phyloP scores from a whole-genome alignment of 208 protist genomes.

The Vickermania spadyakhi region DNA sequence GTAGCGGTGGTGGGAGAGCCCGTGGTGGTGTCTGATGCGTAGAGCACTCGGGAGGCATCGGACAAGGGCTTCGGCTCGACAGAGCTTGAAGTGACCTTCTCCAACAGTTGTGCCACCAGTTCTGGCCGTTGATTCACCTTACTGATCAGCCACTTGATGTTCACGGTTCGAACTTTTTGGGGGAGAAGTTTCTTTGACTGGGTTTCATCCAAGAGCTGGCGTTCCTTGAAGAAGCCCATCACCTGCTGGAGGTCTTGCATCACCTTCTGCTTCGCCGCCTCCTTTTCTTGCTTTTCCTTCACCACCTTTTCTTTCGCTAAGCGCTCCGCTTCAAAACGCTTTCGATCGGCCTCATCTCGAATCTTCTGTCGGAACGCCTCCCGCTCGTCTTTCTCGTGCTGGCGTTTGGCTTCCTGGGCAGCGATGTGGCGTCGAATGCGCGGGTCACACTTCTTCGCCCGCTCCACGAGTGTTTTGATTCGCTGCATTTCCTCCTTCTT shows the following conservation, averaged over 20 bases:
- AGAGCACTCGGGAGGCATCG: conserved; percentile 3
- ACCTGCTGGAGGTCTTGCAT: conserved; percentile 45
- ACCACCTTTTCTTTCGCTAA: conserved; percentile 25
- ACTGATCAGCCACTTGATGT: conserved; percentile 64
- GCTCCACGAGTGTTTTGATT: conserved; percentile 84
- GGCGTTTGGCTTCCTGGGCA: conserved; percentile 63
- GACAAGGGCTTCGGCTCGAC: conserved; percentile 7
- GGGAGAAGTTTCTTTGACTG: conserved; percentile 69
- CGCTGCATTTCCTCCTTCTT: conserved; percentile 87
- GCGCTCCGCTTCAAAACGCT: conserved; percentile 28
- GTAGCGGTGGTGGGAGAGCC: conserved; percentile 11
- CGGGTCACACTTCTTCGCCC: conserved; percentile 88
- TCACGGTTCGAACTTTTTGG: conserved; percentile 43
- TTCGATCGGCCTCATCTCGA: conserved; percentile 49
- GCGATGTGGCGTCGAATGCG: conserved; percentile 78
- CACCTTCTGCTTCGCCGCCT: conserved; percentile 8
- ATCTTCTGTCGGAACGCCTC: conserved; percentile 66
- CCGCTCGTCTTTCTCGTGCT: conserved; percentile 40
- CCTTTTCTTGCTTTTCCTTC: conserved; percentile 22
- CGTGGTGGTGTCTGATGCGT: conserved; percentile 10
- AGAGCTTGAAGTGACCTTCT: conserved; percentile 21
- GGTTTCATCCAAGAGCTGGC: conserved; percentile 46
- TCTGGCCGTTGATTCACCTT: conserved; percentile 32
- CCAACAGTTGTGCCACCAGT: conserved; percentile 23
- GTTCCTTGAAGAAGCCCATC: conserved; percentile 29